These are phyloP conservation scores for Odonthalia washingtoniensis DNA, from an alignment of 31 red algal genomes.

Conservation along the genomic window DNA sequence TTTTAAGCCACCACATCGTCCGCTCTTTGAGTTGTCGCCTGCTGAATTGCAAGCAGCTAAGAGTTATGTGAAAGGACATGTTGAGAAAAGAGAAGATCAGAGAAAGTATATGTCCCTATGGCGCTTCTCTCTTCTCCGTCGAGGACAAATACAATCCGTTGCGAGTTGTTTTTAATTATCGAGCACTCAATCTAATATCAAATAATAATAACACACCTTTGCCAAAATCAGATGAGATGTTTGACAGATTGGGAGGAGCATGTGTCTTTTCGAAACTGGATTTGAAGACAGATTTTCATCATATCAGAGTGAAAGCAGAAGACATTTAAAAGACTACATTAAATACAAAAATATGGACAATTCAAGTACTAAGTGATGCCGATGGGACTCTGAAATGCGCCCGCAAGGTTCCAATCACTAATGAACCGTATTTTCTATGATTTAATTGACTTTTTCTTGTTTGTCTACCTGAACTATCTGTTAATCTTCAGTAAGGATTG, in stretches of 20 bases:
- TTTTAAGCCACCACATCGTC: neutral
- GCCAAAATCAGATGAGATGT: neutral
- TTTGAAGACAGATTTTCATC: slow-evolving; percentile 9
- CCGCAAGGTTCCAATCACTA: neutral
- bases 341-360: neutral
- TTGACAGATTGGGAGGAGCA: neutral
- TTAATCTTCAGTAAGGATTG: neutral
- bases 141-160: neutral
- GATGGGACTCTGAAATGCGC: no score
- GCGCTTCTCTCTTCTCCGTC: neutral
- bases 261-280: neutral
- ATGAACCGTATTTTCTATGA: neutral
- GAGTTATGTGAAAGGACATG: neutral
- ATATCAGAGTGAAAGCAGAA: neutral
- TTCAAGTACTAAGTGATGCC: neutral
- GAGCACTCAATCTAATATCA: neutral
- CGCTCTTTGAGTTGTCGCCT: neutral
- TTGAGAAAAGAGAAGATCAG: neutral
- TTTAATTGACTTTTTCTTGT: neutral
- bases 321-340: neutral
- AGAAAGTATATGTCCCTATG: neutral
- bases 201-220: neutral
- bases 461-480: neutral
- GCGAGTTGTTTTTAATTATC: slow-evolving; percentile 1
- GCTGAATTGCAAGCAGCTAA: slow-evolving; percentile 7